A percentile compares a stretch with the other conserved stretches of the same genome.
phyloP scores from a whole-genome alignment of 139 green algal genomes.

The Chlorella sp. region DNA sequence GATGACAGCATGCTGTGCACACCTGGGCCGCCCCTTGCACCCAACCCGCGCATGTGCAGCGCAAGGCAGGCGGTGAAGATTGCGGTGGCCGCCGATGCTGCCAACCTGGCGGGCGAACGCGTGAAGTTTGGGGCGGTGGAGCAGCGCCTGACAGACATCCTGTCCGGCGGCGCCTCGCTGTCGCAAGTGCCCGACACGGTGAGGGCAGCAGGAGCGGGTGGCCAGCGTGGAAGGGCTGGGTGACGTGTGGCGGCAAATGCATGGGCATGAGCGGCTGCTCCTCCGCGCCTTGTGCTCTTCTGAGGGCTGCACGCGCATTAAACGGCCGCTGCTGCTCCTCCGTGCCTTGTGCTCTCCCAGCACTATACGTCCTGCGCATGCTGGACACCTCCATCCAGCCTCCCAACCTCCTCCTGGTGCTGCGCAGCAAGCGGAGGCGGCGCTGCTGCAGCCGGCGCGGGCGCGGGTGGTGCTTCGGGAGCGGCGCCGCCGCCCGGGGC shows the following conservation, averaged over 20 bases:
- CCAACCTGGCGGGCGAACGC: not conserved
- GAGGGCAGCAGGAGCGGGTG: not conserved
- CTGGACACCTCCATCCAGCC: too few relatives aligned
- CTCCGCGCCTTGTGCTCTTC: too few relatives aligned
- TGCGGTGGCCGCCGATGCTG: conserved; percentile 8
- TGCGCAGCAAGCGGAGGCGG: conserved; percentile 25
- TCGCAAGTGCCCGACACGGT: conserved; percentile 31
- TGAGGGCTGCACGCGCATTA: too few relatives aligned
- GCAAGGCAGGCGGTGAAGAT: conserved; percentile 20
- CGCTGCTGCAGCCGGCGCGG: not conserved
- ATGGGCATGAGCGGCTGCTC: not conserved
- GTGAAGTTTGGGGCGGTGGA: conserved; percentile 31
- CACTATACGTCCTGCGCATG: too few relatives aligned
- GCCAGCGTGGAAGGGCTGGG: not conserved
- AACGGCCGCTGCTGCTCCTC: not conserved
- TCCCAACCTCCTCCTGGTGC: too few relatives aligned
- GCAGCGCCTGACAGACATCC: conserved; percentile 2
- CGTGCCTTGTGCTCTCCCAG: not conserved
- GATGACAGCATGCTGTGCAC: not conserved
- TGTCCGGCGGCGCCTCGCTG: conserved; percentile 11
- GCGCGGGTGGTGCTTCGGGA: conserved; percentile 11
- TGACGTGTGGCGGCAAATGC: not conserved
- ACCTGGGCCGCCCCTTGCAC: not conserved
- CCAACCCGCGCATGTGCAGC: not conserved
- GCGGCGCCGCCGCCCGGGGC: not conserved